A percentile compares a stretch with the other conserved stretches of the same genome.
Evolutionary conservation across 2,329 filamentous ascomycete genomes (phyloP).

Genomic region (Bipolaris oryzae): DNA sequence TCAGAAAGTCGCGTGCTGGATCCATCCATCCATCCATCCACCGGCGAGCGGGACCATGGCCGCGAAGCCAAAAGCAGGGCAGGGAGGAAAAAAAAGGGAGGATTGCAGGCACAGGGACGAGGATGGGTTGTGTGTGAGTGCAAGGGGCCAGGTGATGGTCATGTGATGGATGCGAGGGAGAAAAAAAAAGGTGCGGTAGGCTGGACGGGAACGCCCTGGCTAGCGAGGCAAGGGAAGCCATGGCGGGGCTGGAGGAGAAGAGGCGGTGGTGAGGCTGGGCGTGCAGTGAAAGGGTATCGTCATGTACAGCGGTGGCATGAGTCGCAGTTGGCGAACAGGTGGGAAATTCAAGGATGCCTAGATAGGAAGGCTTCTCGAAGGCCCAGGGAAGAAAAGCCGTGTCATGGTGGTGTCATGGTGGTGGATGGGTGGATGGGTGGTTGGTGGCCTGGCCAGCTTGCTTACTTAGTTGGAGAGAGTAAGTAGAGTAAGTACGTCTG

Average conservation of each 20-base stretch:
- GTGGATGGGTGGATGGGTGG: neutral
- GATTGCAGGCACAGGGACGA: neutral
- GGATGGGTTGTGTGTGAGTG: neutral
- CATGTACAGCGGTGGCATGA: slow-evolving; percentile 14
- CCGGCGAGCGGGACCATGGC: neutral
- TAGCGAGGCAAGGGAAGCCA: neutral
- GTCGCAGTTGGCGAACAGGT: slow-evolving; percentile 32
- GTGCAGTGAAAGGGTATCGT: slow-evolving; percentile 24
- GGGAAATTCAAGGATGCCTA: slow-evolving; percentile 16
- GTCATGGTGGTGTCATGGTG: no score
- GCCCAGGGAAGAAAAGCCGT: neutral
- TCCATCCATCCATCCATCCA: neutral
- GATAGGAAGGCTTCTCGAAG: slow-evolving; percentile 34
- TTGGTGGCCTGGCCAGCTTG: neutral
- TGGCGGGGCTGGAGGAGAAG: neutral
- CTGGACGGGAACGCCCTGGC: slow-evolving; percentile 3
- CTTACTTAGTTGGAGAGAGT: no score
- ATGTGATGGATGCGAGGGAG: neutral
- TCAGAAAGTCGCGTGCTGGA: slow-evolving; percentile 13
- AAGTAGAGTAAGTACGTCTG: no score
- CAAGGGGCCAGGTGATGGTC: slow-evolving; percentile 1
- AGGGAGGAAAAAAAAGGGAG: neutral
- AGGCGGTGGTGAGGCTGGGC: slow-evolving; percentile 9
- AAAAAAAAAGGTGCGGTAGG: neutral
- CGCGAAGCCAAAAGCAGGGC: neutral